Base-by-base conservation (phyloP, 1,139 yeast genomes). In the Hansenula sp. region DNA sequence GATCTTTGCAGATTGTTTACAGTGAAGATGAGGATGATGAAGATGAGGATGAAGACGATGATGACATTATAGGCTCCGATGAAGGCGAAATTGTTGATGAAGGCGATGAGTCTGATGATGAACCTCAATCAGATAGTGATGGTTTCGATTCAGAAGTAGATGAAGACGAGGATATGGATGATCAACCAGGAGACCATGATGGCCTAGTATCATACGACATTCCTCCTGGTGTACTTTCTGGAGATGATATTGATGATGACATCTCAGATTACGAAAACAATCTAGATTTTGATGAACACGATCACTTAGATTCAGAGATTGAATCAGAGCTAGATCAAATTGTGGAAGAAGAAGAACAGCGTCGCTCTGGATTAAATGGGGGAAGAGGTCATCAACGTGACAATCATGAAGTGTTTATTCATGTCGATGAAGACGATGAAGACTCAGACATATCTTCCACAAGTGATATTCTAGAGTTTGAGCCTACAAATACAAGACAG, bases 1-100 rank as follows among this genome's bases (percentile, higher is more conserved):
- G 51, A 13, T 64, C 64, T 8, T 55, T 65, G 29, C 71, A 69
- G 36, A 68, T 71, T 37, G 70, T 68, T 2, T 68, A 66, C 40
- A 66, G 71, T 35, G 73, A 58, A 26, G 66, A 59, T 34, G 66
- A 59, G 14, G 56, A 53, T 11, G 57, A 47, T 4, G 10, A 6
- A 13, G 10, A 6, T 16, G 30, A 10, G 6, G 13, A 16, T 7
- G 30, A 28, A 12, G 53, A 48, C 12, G 58, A 47, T 19, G 61
- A 51, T 27, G 38, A 18, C 22, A 29, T 13, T 36, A 32, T 16
- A 32, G 36, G 16, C 26, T 36, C 36, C 27, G 44, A 26, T 20
- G 44, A 20, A 11, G 34, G 14, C n/a, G 45, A 41, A 11, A 42
- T 46, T 37, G 13, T 24, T 5, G 29, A 24, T 10, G 34, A 35